Base-by-base conservation (phyloP, 2,329 filamentous ascomycete species). In the Neurospora sp. region DNA sequence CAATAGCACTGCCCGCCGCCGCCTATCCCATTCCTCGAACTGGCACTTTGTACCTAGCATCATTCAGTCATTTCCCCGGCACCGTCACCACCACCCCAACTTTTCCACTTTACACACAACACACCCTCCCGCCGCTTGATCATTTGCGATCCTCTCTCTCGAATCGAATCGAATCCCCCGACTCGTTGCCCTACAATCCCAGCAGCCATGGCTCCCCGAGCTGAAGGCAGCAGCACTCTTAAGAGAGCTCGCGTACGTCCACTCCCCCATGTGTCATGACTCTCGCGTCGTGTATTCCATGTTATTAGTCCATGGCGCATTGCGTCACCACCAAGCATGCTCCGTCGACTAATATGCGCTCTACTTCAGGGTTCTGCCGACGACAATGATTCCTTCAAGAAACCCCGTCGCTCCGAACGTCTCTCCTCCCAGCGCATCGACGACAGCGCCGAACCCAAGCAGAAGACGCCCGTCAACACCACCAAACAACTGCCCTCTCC, bases 161-260 rank as follows among this genome's bases (percentile, higher is more conserved):
- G 23, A 28, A 28, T 28, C 23, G 68, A 69, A 69, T 66, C 68
- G 12, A 17, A 38, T 68, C 57, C 62, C 52, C 84, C 52, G 52
- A 62, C 52, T 36, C 52, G 52, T 33, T 62, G 52, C 52, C 52
- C 52, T 62, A 62, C 52, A 62, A 62, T 62, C 52, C 52, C 12
- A 33, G 88, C 71, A 70, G 71, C 70, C 71, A 76, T 76, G 75
- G 74, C 74, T 74, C 75, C 74, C 66, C 73, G 73, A 80, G 82
- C 84, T 74, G 91, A 96, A 81, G 92, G 92, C 83, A 93, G 92
- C 83, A 93, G 90, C 83, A 91, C 92, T 82, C 88, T 96, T 83
- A 97, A 97, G 85, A 89, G 93, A 78, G 87, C 84, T 75, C 87
- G 90, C 80, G 92, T 96, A 84, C 78, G 87, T 83, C 70, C 69